Evolutionary conservation across 176 grass and related monocot species (phyloP), one percentile per base, ranked within the genome.

Genomic region (Avena atlantica): DNA sequence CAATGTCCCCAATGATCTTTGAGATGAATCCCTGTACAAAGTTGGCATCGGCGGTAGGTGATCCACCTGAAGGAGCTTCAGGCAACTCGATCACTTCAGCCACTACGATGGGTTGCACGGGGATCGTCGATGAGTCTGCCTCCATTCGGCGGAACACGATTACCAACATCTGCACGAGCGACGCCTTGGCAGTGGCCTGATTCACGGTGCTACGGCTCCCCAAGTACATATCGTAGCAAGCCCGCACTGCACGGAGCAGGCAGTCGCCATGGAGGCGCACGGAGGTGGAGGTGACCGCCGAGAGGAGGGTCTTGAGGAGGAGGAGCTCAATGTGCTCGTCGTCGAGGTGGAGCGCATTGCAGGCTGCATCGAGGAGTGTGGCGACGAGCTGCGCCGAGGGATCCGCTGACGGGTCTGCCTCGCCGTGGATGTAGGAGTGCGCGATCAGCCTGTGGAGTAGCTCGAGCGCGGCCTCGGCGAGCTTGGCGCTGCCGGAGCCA

Each of bases 71-170:
- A n/a, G 81, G 52, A 12, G 87, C 70, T 1, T 96, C 97, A 36
- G 89, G 81, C 24, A 93, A 78, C 83, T 96, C 91, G 65, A 99
- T 96, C 76, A 96, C 87, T n/a, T 99, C 97, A 40, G 97, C 94
- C 40, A 99, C 97, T 0, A 99, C 97, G 29, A 99, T 99, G 81
- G 97, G 91, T 24, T 99, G 97, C 60, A 99, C 89, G 0, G 97
- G 97, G 50, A 96, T 94, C 0, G 97, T 99, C 4, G 97, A 98
- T 0, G 93, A 96, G 78, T 99, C 97, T 4, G 94, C 97, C 89
- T 99, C 97, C 97, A 99, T 99, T 25, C 97, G 85, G 31, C 94
- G 92, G 88, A 99, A 99, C 4, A 99, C 94, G 19, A 99, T 99
- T 13, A 99, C 97, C 27, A 99, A 86, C 97, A 99, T 99, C 91